Base-by-base conservation (phyloP, 208 protist genomes). In the Wallacemonas rigidus region DNA sequence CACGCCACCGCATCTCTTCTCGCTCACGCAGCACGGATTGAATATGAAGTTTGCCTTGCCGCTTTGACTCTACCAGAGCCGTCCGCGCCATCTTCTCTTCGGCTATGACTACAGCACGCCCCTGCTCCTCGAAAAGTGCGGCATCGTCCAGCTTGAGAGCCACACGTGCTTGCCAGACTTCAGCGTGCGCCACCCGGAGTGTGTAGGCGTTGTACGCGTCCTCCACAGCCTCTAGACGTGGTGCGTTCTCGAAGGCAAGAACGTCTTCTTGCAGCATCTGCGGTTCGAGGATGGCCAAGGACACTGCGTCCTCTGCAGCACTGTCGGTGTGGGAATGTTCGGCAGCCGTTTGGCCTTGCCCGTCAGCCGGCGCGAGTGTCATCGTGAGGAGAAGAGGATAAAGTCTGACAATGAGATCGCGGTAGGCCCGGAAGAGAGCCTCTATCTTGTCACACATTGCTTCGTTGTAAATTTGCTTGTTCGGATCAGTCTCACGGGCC, bases 401-500 rank as follows among this genome's bases (percentile, higher is more conserved):
- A 3, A 86, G 67, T 9, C 26, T 7, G n/a, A 53, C 44, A n/a
- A 80, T 47, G 26, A 51, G 6, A 35, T 43, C 60, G 40, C 77
- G 87, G 61, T 87, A 94, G 2, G 45, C 62, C 11, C 67, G 56
- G 71, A 94, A 86, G 11, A 97, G 71, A 2, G 80, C 36, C 39
- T 94, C 80, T 44, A 97, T 97, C 67, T 90, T 90, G 4, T n/a
- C 69, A 55, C 90, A 97, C 92, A 97, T 97, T 8, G 47, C 76
- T 57, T 97, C 88, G 71, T 97, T 97, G 79, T 94, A 97, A 3
- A 97, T 93, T 65, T 97, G 92, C 14, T 78, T 73, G 58, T 97
- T 83, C 0, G 90, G 90, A 63, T 97, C 78, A 9, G 80, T 91
- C 62, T 97, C 90, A 17, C 80, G 76, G 0, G 86, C 90, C 57